Conservation (phyloP, 192 early-diverging fungal genomes). For the Podochytrium sp. region DNA sequence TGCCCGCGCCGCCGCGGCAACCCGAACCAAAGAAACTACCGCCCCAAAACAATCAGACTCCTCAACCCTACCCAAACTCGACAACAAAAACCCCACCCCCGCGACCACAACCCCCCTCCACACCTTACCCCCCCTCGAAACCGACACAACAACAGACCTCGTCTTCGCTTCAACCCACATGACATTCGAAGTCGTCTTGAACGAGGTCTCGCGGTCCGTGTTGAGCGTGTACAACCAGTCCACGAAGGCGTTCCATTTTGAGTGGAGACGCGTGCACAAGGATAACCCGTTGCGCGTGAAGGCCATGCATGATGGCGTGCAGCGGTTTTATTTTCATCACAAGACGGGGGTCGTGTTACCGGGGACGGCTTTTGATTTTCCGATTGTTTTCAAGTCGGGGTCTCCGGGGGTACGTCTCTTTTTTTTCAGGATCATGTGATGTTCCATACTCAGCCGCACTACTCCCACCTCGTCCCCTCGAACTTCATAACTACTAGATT, state of each 20-base stretch:
- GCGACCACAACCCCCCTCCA: too few species aligned
- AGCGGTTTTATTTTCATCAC: slow-evolving; percentile 54
- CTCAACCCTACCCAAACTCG: too few species aligned
- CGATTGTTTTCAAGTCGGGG: slow-evolving; percentile 51
- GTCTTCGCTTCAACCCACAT: slow-evolving; percentile 34
- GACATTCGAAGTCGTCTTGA: slow-evolving; percentile 37
- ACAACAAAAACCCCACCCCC: too few species aligned
- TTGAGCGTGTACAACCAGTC: slow-evolving; percentile 56
- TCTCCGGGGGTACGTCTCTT: slow-evolving; percentile 41
- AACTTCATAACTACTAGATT: slow-evolving; percentile 18
- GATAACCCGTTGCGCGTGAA: slow-evolving; percentile 42
- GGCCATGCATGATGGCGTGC: slow-evolving; percentile 38
- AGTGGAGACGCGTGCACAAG: slow-evolving; percentile 39
- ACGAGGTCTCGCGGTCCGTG: slow-evolving; percentile 41
- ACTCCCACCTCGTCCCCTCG: too few species aligned
- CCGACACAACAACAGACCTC: slow-evolving; percentile 17
- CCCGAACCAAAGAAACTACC: too few species aligned
- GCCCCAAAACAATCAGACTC: too few species aligned
- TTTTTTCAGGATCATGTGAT: not conserved
- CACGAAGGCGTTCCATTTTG: slow-evolving; percentile 42
- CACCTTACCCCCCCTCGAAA: not conserved
- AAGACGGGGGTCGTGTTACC: slow-evolving; percentile 53
- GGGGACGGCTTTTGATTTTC: slow-evolving; percentile 54
- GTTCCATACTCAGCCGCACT: not conserved
- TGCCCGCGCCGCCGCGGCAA: too few species aligned